phyloP scores from a whole-genome alignment of 2,329 filamentous ascomycete genomes.

The Cladorrhinum sp. region DNA sequence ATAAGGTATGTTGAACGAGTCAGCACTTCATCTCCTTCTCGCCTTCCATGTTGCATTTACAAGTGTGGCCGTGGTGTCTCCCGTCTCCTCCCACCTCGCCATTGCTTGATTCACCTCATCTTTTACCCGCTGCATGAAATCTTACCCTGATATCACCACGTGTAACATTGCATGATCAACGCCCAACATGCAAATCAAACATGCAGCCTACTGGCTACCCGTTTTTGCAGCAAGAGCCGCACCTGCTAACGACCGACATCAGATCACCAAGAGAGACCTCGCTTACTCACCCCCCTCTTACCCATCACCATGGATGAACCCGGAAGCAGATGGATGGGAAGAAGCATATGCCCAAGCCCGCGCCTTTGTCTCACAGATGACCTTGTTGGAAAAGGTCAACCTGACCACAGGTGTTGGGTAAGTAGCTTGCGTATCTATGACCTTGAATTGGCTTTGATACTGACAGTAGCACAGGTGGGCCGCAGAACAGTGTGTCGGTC shows the following conservation, averaged over 20 bases:
- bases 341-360: constrained; percentile 73
- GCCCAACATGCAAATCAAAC: constrained; percentile 21
- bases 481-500: constrained; percentile 73
- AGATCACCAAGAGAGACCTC: constrained; percentile 30
- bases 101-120: not conserved
- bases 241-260: constrained; percentile 23
- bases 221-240: constrained; percentile 6
- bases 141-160: constrained; percentile 14
- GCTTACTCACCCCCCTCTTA: constrained; percentile 62
- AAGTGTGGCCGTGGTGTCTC: not conserved
- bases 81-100: no score
- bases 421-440: constrained; percentile 31
- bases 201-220: constrained; percentile 15
- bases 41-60: not conserved
- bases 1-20: constrained; percentile 21
- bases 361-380: constrained; percentile 78
- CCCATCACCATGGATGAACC: constrained; percentile 83
- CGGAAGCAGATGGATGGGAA: constrained; percentile 68
- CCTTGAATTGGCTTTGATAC: not conserved
- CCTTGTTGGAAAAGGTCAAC: constrained; percentile 87
- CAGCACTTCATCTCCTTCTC: not conserved
- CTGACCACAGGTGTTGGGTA: constrained; percentile 86
- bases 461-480: constrained; percentile 50
- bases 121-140: constrained; percentile 13
- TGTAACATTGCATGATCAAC: constrained; percentile 12